These are phyloP conservation scores for Xylariaceae sp. DNA, from an alignment of 2,329 filamentous ascomycete genomes.

Conservation along the genomic window DNA sequence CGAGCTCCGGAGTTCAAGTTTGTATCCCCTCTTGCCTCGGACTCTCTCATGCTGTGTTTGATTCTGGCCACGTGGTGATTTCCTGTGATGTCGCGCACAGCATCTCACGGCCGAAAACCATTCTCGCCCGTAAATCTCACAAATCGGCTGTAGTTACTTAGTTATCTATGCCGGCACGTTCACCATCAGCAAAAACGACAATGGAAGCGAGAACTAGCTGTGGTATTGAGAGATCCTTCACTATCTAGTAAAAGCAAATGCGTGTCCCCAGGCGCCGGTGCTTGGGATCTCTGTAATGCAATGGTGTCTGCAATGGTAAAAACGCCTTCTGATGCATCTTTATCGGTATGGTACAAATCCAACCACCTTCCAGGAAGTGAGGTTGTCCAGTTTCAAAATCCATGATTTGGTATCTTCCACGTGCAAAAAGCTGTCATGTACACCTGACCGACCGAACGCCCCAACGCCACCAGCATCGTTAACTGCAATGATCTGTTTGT, in stretches of 20 bases:
- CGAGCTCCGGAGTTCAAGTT: no score
- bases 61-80: no score
- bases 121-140: no score
- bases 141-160: no score
- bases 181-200: no score
- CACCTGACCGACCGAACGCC: constrained; percentile 22
- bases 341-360: constrained; percentile 27
- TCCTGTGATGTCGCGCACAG: no score
- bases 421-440: constrained; percentile 13
- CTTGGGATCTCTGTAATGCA: neutral
- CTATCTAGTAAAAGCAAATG: neutral
- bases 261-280: no score
- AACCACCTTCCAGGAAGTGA: constrained; percentile 16
- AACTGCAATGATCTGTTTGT: neutral
- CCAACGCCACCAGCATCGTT: constrained; percentile 22
- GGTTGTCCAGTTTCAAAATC: constrained; percentile 9
- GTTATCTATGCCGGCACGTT: no score
- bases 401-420: constrained; percentile 17
- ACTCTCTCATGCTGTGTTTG: no score
- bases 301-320: neutral
- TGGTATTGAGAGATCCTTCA: neutral
- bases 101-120: no score
- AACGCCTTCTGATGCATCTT: constrained; percentile 23
- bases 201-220: no score
- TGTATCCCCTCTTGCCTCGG: no score